Base-by-base conservation (phyloP, 164 flowering plant species). In the Liriodendron chinense region DNA sequence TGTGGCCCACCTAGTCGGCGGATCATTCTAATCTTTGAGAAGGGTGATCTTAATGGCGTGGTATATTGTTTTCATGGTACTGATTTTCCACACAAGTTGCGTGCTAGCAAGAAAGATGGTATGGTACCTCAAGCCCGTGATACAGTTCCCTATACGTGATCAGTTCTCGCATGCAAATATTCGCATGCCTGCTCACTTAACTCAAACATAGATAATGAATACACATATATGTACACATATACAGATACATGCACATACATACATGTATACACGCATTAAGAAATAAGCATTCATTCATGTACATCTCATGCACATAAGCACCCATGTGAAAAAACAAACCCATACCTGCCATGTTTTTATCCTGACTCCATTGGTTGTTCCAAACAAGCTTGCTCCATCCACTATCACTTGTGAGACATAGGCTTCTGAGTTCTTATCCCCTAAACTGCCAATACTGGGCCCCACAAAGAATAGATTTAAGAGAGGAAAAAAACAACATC, bases 391-490 rank as follows among this genome's bases (percentile, higher is more conserved):
- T 22, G 87, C 89, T 73, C 84, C 78, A 76, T 86, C 82, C 21
- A 89, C 84, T 24, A 53, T 23, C 6, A 89, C 83, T 73, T 82
- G 78, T 49, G 89, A 84, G 69, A 87, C 92, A 72, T 82, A 68
- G 24, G 77, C 89, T 75, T 84, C 85, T 23, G 85, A 83, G 21
- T 87, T 85, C 0, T 73, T 78, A 23, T 34, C 21, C 48, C 93
- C 93, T 69, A 90, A 80, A 85, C 94, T 89, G 66, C 94, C 94
- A 74, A 90, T 85, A 72, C 94, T 90, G 78, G n/a, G 1, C 47
- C 47, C 4, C 43, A 63, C 26, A 7, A 65, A 63, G 34, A 59
- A 24, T 64, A 64, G 9, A 20, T 59, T 71, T 34, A 14, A 14
- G 47, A 61, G 34, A 66, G 66, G 16, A 7, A 53, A 48, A 74